Evolutionary conservation across 2,329 filamentous ascomycete genomes (phyloP).

Genomic region (Pseudogymnoascus destructans): DNA sequence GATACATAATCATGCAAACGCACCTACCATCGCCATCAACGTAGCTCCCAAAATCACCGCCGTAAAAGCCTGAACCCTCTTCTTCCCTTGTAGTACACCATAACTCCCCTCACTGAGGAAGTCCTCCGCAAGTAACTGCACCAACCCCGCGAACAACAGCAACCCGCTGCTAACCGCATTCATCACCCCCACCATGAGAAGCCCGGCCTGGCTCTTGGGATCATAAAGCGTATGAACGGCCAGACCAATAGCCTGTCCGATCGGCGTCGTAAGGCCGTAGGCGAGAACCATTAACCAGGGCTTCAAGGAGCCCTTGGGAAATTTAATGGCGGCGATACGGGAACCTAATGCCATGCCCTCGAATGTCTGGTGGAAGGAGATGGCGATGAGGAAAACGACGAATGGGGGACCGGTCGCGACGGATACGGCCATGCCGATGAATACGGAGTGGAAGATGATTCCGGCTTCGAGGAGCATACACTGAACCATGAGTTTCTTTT

Average conservation of each 20-base stretch:
- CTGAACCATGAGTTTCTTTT: slow-evolving; percentile 57
- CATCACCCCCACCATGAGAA: slow-evolving; percentile 76
- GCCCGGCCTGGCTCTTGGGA: slow-evolving; percentile 58
- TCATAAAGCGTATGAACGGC: slow-evolving; percentile 69
- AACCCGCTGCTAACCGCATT: slow-evolving; percentile 75
- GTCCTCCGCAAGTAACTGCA: slow-evolving; percentile 75
- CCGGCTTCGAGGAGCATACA: slow-evolving; percentile 70
- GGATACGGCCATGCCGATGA: slow-evolving; percentile 77
- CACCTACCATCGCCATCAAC: slow-evolving; percentile 55
- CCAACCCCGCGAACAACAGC: slow-evolving; percentile 68
- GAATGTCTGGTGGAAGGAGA: slow-evolving; percentile 77
- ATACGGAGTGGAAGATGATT: slow-evolving; percentile 74
- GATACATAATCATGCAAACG: slow-evolving; percentile 38
- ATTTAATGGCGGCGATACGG: slow-evolving; percentile 72
- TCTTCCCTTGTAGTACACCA: slow-evolving; percentile 40
- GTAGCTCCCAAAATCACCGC: slow-evolving; percentile 46
- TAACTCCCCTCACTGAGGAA: slow-evolving; percentile 64
- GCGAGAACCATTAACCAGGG: slow-evolving; percentile 72
- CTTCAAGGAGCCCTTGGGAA: slow-evolving; percentile 56
- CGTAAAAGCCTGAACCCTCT: slow-evolving; percentile 46
- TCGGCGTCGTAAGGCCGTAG: slow-evolving; percentile 64
- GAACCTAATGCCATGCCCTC: slow-evolving; percentile 77
- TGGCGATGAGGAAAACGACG: slow-evolving; percentile 65
- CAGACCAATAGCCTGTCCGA: slow-evolving; percentile 73
- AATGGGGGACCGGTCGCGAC: slow-evolving; percentile 71